Evolutionary conservation across 306 rosid genomes (phyloP).

Genomic region (Macrotyloma uniflorum): DNA sequence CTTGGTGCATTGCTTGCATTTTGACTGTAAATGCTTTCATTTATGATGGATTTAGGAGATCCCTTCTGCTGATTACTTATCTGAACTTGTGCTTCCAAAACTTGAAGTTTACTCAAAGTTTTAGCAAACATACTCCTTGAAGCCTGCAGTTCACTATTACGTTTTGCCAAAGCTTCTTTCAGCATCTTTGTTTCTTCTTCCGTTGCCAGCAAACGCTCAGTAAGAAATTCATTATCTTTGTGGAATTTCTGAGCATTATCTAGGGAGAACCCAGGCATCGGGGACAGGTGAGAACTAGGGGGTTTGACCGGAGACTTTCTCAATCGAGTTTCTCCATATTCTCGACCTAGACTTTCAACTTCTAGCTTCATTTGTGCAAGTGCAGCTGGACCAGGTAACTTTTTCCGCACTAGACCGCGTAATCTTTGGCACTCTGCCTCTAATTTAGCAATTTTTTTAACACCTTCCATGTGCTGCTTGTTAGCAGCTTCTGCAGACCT

Average conservation of each 20-base stretch:
- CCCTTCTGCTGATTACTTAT: conserved; percentile 66
- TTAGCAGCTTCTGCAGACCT: conserved; percentile 97
- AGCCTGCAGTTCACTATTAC: conserved; percentile 92
- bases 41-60: conserved; percentile 73
- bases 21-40: conserved; percentile 69
- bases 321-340: conserved; percentile 77
- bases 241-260: conserved; percentile 82
- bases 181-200: conserved; percentile 99
- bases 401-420: conserved; percentile 94
- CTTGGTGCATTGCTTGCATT: conserved; percentile 83
- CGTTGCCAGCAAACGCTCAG: conserved; percentile 76
- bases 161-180: conserved; percentile 96
- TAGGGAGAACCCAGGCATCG: conserved; percentile 68
- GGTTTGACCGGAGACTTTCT: conserved; percentile 84
- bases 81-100: conserved; percentile 74
- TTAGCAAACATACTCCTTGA: conserved; percentile 92
- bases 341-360: conserved; percentile 95
- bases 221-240: conserved; percentile 93
- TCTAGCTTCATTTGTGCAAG: conserved; percentile 98
- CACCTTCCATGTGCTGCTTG: conserved; percentile 93
- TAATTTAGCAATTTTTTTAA: conserved; percentile 85
- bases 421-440: conserved; percentile 99
- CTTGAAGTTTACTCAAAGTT: conserved; percentile 82
- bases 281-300: conserved; percentile 66
- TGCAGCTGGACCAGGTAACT: conserved; percentile 99